Percentiles rank a stretch among this genome's conserved stretches.
These are phyloP conservation scores for Spizellomyces punctatus DNA, from an alignment of 192 early-diverging fungal genomes.

Conservation along the genomic window DNA sequence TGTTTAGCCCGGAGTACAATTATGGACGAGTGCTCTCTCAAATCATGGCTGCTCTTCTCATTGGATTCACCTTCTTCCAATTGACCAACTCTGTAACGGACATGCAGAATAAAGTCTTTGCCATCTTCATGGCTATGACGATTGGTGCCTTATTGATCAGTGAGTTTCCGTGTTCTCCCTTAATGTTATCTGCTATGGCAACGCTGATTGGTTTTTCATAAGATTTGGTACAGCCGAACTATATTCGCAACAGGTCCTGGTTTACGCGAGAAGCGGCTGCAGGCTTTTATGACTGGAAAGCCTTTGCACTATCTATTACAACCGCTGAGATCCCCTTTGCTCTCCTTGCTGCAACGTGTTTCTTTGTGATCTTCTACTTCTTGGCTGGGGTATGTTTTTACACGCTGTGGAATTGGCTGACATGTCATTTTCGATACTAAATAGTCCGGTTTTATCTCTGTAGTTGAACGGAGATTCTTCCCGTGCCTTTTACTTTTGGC, in stretches of 20 bases:
- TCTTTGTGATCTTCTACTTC: slow-evolving; percentile 75
- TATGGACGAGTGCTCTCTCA: slow-evolving; percentile 46
- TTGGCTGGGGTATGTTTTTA: neutral
- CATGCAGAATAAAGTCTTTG: slow-evolving; percentile 67
- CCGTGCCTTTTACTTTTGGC: slow-evolving; percentile 65
- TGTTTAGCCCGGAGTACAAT: slow-evolving; percentile 67
- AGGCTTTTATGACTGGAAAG: slow-evolving; percentile 69
- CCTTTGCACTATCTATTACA: slow-evolving; percentile 65
- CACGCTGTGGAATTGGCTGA: neutral
- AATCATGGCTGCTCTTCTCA: slow-evolving; percentile 59
- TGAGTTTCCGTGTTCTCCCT: slow-evolving; percentile 45
- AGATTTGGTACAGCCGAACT: slow-evolving; percentile 47
- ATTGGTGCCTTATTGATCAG: slow-evolving; percentile 72
- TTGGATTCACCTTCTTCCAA: slow-evolving; percentile 77
- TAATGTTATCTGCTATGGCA: neutral
- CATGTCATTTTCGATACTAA: slow-evolving; percentile 37
- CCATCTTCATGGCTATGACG: slow-evolving; percentile 69
- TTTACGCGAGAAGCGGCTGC: slow-evolving; percentile 69
- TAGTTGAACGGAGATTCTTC: slow-evolving; percentile 47
- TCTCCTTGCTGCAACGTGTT: slow-evolving; percentile 59
- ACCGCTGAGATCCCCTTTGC: slow-evolving; percentile 74
- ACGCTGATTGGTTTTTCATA: slow-evolving; percentile 61
- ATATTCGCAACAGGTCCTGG: slow-evolving; percentile 47
- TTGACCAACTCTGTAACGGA: slow-evolving; percentile 56
- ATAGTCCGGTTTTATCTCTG: too few species aligned